Evolutionary conservation across 148 eudicot species (phyloP), one percentile per base, ranked within the genome.

Genomic region (Camellia japonica): DNA sequence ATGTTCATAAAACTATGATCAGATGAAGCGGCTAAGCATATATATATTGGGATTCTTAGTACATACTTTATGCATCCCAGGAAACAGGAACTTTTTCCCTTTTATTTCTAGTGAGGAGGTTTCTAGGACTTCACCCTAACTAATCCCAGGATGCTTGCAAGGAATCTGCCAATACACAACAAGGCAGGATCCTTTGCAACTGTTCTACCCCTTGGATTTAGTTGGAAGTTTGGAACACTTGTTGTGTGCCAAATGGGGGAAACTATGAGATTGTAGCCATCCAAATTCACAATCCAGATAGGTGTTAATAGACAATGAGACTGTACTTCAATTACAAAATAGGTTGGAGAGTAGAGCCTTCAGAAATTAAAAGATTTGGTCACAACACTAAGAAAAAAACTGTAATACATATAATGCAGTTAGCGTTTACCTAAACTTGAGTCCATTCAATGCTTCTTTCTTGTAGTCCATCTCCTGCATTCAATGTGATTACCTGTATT

Each of bases 401-500:
- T 30, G 38, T 30, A 30, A 30, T 30, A 7, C 7, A 73, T 5
- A 41, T 18, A 51, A 66, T 62, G 12, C 64, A 73, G 55, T 54
- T 52, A 54, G 72, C 60, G 73, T 79, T 79, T 87, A 95, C 98
- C 93, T 90, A 76, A 95, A 95, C 82, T 81, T 95, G 55, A 90
- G 61, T 79, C 97, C 98, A 88, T 95, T 95, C 46, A 87, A 68
- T 72, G 98, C 98, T 91, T 95, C 98, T 79, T 71, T 90, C 82
- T 80, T 83, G 85, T 95, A 95, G 90, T 95, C 97, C 98, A 95
- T 95, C 98, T 95, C 98, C 98, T 95, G 98, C 98, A 95, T 93
- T 94, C 90, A 95, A 95, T 92, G 89, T 88, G 97, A 93, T 90
- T 82, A 93, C 97, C 97, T 95, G 98, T 95, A 93, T 93, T 95